Conservation (phyloP, 805 yeast species). For the Metschnikowia dekortorum region DNA sequence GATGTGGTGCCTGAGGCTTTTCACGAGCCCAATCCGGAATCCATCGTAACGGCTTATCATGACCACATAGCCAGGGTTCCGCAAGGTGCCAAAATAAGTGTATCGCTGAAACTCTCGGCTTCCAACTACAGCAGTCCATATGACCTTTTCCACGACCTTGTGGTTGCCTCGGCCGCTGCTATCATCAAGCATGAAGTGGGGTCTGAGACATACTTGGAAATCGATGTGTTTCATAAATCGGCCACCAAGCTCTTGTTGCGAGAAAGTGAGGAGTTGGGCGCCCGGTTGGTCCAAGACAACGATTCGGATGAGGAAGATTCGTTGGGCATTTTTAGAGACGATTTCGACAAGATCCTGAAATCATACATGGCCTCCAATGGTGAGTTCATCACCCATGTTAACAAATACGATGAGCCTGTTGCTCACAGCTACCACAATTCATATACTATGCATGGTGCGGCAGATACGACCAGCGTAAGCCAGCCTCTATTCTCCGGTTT, state of each 20-base stretch:
- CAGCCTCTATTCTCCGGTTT: conserved; percentile 78
- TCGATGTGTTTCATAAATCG: conserved; percentile 62
- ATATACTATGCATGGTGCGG: conserved; percentile 25
- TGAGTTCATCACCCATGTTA: conserved; percentile 48
- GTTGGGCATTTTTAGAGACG: conserved; percentile 45
- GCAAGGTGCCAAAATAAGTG: conserved; percentile 31
- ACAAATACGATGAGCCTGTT: conserved; percentile 30
- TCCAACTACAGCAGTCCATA: conserved; percentile 47
- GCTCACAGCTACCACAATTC: conserved; percentile 22
- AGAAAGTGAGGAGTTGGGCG: conserved; percentile 49
- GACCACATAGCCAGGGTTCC: conserved; percentile 28
- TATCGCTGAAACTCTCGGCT: conserved; percentile 37
- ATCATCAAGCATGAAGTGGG: conserved; percentile 49
- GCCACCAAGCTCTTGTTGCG: conserved; percentile 59
- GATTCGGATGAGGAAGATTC: conserved; percentile 15
- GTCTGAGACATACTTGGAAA: conserved; percentile 42
- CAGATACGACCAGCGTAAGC: conserved; percentile 50
- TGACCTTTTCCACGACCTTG: conserved; percentile 62
- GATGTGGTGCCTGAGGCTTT: conserved; percentile 42
- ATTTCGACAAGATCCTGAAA: conserved; percentile 56
- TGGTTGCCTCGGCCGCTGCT: conserved; percentile 47
- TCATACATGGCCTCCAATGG: conserved; percentile 49
- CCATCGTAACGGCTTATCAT: conserved; percentile 41
- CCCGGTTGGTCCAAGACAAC: conserved; percentile 13
- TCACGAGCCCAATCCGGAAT: conserved; percentile 41